Conservation (phyloP, 2,329 filamentous ascomycete genomes). For the Phialocephala sp. region DNA sequence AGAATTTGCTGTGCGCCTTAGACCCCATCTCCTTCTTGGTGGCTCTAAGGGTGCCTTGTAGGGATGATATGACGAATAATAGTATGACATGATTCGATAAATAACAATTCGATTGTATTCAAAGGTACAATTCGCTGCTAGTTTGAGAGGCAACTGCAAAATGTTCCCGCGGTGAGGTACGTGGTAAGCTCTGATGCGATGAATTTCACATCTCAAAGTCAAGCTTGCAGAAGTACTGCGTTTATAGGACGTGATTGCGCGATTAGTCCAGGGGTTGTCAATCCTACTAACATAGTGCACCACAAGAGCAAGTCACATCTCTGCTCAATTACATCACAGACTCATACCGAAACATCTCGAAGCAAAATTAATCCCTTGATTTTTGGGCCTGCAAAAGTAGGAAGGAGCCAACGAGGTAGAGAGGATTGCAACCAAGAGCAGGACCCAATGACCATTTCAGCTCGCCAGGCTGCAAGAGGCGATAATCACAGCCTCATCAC, state of each 20-base stretch:
- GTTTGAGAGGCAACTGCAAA: not conserved
- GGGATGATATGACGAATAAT: constrained; percentile 3
- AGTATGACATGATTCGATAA: constrained; percentile 5
- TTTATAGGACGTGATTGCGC: not conserved
- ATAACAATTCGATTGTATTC: not conserved
- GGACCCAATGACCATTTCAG: constrained; percentile 2
- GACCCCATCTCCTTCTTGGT: constrained; percentile 1
- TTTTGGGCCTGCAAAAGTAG: not conserved
- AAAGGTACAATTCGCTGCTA: not conserved
- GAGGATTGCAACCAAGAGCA: not conserved
- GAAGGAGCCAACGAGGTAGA: not conserved
- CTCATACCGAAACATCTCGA: not conserved
- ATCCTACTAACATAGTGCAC: not conserved
- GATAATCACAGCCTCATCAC: constrained; percentile 8
- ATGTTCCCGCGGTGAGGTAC: not conserved
- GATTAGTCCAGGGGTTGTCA: too few relatives aligned
- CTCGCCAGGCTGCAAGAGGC: not conserved
- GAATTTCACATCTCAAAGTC: not conserved
- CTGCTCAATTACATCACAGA: not conserved
- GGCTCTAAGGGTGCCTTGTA: constrained; percentile 11
- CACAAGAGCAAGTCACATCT: constrained; percentile 10
- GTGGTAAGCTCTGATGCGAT: not conserved
- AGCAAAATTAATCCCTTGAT: not conserved
- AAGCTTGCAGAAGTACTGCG: not conserved
- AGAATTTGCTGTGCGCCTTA: not conserved